A percentile compares a stretch with the other conserved stretches of the same genome.
phyloP scores from a whole-genome alignment of 2,329 filamentous ascomycete genomes.

The Ceratocystis huliohia region DNA sequence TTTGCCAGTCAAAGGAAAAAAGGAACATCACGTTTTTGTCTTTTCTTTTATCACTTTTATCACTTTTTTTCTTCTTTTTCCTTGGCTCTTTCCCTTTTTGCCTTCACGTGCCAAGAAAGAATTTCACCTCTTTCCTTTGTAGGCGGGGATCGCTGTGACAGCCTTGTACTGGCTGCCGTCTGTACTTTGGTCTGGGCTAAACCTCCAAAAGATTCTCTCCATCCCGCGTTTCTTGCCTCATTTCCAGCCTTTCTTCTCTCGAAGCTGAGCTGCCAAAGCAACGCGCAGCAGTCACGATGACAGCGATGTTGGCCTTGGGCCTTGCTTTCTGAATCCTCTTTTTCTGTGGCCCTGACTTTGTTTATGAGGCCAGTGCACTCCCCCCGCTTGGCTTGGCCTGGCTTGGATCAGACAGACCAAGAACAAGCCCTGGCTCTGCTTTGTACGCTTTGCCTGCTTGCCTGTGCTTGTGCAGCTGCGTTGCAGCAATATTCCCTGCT shows the following conservation, averaged over 20 bases:
- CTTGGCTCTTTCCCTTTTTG: no score
- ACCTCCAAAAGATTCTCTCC: background rate
- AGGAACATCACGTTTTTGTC: background rate
- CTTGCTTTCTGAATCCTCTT: background rate
- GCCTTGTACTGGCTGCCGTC: background rate
- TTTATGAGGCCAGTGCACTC: conserved; percentile 5
- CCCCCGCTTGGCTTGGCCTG: background rate
- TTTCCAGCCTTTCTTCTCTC: background rate
- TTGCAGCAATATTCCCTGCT: conserved; percentile 8
- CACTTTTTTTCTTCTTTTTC: no score
- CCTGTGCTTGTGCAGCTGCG: conserved; percentile 3
- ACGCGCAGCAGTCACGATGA: no score
- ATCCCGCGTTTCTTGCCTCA: background rate
- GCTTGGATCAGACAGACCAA: background rate
- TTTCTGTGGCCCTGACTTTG: background rate
- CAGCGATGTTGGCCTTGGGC: background rate
- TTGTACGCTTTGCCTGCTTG: background rate
- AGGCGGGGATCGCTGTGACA: background rate
- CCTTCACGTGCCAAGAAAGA: background rate
- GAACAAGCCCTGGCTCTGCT: background rate
- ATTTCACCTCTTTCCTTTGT: background rate
- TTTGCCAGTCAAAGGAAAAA: background rate
- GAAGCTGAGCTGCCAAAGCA: no score
- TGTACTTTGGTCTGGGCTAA: background rate
- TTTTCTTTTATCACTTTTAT: background rate